Conservation (phyloP, 2,329 filamentous ascomycete species). For the Talaromyces pinophilus region DNA sequence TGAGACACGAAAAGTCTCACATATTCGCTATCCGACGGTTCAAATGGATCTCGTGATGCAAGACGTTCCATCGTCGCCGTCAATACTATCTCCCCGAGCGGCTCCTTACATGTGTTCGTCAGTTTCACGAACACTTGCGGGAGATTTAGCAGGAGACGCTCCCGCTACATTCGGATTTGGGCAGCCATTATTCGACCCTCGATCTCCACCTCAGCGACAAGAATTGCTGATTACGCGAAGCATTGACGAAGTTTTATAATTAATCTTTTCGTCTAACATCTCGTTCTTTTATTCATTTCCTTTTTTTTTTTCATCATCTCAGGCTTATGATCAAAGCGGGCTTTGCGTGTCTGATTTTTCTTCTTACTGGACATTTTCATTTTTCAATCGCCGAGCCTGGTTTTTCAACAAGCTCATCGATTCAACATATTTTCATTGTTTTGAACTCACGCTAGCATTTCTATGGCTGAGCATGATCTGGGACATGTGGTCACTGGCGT, state of each 20-base stretch:
- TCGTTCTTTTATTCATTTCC: constrained; percentile 26
- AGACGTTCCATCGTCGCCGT: constrained; percentile 40
- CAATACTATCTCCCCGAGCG: constrained; percentile 49
- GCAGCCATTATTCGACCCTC: constrained; percentile 37
- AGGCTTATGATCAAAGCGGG: constrained; percentile 45
- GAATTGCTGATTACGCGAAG: constrained; percentile 48
- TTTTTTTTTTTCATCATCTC: constrained; percentile 13
- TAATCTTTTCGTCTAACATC: not conserved
- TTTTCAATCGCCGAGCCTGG: constrained; percentile 1
- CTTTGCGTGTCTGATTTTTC: constrained; percentile 39
- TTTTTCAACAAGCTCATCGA: constrained; percentile 1
- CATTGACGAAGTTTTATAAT: constrained; percentile 49
- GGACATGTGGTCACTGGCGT: constrained; percentile 17
- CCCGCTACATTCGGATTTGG: constrained; percentile 27
- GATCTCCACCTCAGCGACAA: constrained; percentile 42
- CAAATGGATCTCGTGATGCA: constrained; percentile 43
- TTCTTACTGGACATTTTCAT: constrained; percentile 22
- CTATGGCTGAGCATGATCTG: constrained; percentile 22
- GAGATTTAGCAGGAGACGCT: constrained; percentile 34
- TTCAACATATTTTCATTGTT: constrained; percentile 23
- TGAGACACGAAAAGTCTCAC: constrained; percentile 16
- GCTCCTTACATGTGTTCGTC: constrained; percentile 46
- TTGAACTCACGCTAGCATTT: constrained; percentile 21
- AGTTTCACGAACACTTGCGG: constrained; percentile 38
- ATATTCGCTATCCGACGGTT: constrained; percentile 28